Base-by-base conservation (phyloP, 257 asterid genomes). In the Solanum peruvianum region DNA sequence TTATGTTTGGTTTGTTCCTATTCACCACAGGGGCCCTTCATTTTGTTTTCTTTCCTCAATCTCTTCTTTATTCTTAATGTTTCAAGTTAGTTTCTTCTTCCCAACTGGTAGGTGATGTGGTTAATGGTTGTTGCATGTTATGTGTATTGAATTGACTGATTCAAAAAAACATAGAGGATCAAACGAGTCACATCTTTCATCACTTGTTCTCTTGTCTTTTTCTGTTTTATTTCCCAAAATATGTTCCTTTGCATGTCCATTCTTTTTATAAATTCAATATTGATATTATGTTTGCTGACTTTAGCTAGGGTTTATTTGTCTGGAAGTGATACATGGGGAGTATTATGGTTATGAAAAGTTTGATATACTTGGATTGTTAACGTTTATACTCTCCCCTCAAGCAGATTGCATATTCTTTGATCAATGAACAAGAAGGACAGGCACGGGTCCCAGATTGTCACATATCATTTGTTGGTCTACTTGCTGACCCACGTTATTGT, bases 391-490 rank as follows among this genome's bases (percentile, higher is more conserved):
- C 82, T 87, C 62, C 90, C 86, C 62, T 16, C 88, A 85, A 86
- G 90, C 98, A 97, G 99, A 95, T 97, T 89, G 98, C 98, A 33
- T 93, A 97, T 93, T 91, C 98, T 85, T 91, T 97, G 93, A 93
- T 95, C 82, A 95, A 96, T 91, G 98, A 94, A 93, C 99, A 97
- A 94, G 99, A 95, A 90, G 99, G 97, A 76, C 93, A 92, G 66
- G 86, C 82, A 86, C 91, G 94, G 86, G 90, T 84, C 78, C 91
- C 93, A 77, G 96, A 90, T 93, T 96, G 93, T 91, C 92, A 97
- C 92, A 95, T 97, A 88, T 95, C 99, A 87, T 95, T 97, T 92
- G 99, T 97, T 89, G 91, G 95, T 89, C 96, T 97, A 91, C 97
- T 95, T 81, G 99, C 98, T 39, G 99, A 95, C 90, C 98, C 99